Base-by-base conservation (phyloP, 2,329 filamentous ascomycete species). In the Arthrinium puccinioides region DNA sequence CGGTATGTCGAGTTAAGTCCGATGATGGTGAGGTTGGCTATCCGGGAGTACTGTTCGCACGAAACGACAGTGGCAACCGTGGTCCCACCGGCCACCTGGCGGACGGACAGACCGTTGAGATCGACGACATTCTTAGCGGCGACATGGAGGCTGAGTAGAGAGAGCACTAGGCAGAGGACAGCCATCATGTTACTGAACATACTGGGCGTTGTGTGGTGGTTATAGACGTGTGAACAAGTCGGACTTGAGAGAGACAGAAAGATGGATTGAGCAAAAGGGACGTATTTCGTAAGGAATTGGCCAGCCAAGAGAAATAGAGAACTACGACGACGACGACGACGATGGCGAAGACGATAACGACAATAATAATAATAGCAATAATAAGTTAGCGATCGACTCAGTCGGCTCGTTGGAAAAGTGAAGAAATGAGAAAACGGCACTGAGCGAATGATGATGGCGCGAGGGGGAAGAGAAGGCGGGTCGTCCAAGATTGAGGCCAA, bases 21-120 rank as follows among this genome's bases (percentile, higher is more conserved):
- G 43, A 70, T 61, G 42, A 59, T 62, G 16, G 67, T 67, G 41
- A 68, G 59, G 51, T 70, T 71, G 43, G 67, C 67, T 16, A 63
- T 37, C 26, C 35, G 35, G 19, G 35, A 26, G 24, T 36, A 36
- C 24, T 36, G 23, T 10, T 21, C 24, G 33, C 33, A 36, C 25
- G 33, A 36, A 24, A 36, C 33, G 16, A 36, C 24, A n/a, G 33
- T 36, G 24, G 33, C 23, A 8, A 21, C 24, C n/a, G n/a, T n/a
- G n/a, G 15, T 21, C 8, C 33, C 33, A 23, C 32, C 23, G 23
- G 33, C 16, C 19, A 24, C 24, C 15, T 36, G 33, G 20, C 33
- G 33, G 15, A 24, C 33, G 20, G 19, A 23, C 13, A 36, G 24
- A 9, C 33, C 33, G 26, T 36, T 24, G 15, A 26, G n/a, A 15